Percentiles rank a stretch among this genome's conserved stretches.
Evolutionary conservation across 108 stramenopile species (phyloP).

Genomic region (Cafeteria roenbergensis): DNA sequence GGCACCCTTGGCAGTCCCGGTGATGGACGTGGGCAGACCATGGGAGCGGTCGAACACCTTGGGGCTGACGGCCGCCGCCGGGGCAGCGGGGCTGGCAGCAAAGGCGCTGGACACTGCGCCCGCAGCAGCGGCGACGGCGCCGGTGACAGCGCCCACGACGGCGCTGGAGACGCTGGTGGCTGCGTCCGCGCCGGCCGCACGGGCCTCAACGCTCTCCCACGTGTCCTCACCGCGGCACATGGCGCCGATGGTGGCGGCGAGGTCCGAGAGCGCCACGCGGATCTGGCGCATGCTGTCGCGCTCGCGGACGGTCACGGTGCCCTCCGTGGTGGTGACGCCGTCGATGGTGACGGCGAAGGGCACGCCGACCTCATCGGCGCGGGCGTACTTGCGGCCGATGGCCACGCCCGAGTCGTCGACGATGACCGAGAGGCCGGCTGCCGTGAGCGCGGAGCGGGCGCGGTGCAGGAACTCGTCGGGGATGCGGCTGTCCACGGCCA

Average conservation of each 20-base stretch:
- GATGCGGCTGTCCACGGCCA: constrained; percentile 37
- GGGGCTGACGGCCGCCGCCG: too few species aligned
- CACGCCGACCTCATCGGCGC: constrained; percentile 93
- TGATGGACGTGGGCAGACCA: too few species aligned
- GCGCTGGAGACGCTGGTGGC: too few species aligned
- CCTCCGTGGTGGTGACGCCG: constrained; percentile 71
- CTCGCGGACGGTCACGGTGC: constrained; percentile 87
- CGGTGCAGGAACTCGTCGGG: constrained; percentile 32
- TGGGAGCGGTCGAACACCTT: too few species aligned
- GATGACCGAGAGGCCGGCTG: constrained; percentile 62
- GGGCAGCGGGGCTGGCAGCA: too few species aligned
- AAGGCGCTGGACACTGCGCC: too few species aligned
- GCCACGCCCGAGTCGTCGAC: constrained; percentile 76
- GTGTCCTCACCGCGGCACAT: constrained; percentile 1
- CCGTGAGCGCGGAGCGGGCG: constrained; percentile 62
- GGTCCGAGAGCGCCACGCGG: constrained; percentile 60
- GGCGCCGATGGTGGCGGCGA: constrained; percentile 39
- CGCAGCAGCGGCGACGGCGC: too few species aligned
- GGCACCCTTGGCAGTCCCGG: too few species aligned
- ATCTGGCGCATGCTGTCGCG: constrained; percentile 87
- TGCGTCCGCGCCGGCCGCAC: too few species aligned
- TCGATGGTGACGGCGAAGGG: constrained; percentile 97
- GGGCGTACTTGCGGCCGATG: constrained; percentile 77
- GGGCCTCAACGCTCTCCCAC: constrained; percentile 11
- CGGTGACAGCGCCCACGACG: too few species aligned